A percentile compares a stretch with the other conserved stretches of the same genome.
Conservation (phyloP, 257 asterid genomes). For the Catharanthus roseus region DNA sequence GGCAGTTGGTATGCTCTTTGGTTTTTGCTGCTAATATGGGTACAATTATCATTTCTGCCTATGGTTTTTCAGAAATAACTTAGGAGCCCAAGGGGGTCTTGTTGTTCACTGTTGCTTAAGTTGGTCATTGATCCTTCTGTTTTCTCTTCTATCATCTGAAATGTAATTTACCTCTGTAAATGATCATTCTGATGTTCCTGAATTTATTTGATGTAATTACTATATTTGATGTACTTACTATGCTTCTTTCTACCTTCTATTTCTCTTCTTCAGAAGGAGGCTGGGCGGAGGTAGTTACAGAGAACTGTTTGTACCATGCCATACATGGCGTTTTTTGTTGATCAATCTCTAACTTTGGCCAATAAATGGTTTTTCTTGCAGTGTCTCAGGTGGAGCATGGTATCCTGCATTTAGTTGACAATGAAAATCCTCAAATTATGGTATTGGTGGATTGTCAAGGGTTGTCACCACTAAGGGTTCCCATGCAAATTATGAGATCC, state of each 20-base stretch:
- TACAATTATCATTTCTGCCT: background rate
- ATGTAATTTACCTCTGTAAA: background rate
- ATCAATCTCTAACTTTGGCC: constrained; percentile 13
- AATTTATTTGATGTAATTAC: constrained; percentile 2
- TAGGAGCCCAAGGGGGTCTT: background rate
- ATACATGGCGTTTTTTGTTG: background rate
- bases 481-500: constrained; percentile 73
- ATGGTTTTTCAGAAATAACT: background rate
- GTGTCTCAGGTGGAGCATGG: constrained; percentile 98
- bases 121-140: background rate
- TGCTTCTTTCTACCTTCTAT: background rate
- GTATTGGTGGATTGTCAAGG: constrained; percentile 84
- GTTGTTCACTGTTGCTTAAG: background rate
- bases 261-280: background rate
- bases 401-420: constrained; percentile 55
- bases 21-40: background rate
- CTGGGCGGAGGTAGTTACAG: background rate
- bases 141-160: background rate
- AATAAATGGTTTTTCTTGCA: constrained; percentile 37
- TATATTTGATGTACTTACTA: too few species aligned
- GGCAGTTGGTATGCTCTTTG: constrained; percentile 74
- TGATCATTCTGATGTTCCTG: background rate
- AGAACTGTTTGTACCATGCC: background rate
- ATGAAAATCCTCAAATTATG: constrained; percentile 58
- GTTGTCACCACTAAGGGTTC: constrained; percentile 63